Base-by-base conservation (phyloP, 495 filamentous ascomycete species). In the Aspergillus hancockii region DNA sequence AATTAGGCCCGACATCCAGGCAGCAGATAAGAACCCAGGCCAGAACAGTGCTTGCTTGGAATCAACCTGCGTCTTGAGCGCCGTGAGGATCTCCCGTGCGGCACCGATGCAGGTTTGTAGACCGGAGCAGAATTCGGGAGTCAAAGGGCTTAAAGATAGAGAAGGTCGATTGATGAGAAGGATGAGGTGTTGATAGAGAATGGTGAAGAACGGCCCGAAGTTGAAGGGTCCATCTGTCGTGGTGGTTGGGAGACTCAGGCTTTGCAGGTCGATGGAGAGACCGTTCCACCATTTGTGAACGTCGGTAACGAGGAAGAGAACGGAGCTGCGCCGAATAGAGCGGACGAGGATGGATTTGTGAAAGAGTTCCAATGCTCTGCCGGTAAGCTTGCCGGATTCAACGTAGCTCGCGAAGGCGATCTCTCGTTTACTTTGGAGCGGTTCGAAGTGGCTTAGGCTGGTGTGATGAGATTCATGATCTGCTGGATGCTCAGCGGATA, bases 151-250 rank as follows among this genome's bases (percentile, higher is more conserved):
- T 22, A 75, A 63, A 19, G 75, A 76, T 25, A 78, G 56, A 12
- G 68, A 72, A 3, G 75, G 75, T 16, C 75, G 73, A 73, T 88
- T 63, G 70, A 88, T 65, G 78, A 89, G 69, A 83, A 92, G 75
- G 75, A 93, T 66, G 68, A 86, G 76, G 77, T 85, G 70, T 79
- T 92, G 74, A 71, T 93, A 71, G 73, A 87, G 67, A 75, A 92
- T 73, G 60, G 88, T 70, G 65, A 82, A 75, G 46, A 75, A 69
- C 14, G 77, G 72, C 43, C 70, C 67, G 40, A 78, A 74, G 52
- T 76, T 68, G 63, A 72, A 75, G 0, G 72, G 65, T 16, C 22
- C 49, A 28, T 72, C 65, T 30, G n/a, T 52, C 21, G 8, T 19
- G 50, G 46, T 49, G 53, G 23, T 32, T 54, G 30, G 23, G 57